A percentile compares a stretch with the other conserved stretches of the same genome.
These are phyloP conservation scores for Seminavis robusta DNA, from an alignment of 108 stramenopile genomes.

Conservation along the genomic window DNA sequence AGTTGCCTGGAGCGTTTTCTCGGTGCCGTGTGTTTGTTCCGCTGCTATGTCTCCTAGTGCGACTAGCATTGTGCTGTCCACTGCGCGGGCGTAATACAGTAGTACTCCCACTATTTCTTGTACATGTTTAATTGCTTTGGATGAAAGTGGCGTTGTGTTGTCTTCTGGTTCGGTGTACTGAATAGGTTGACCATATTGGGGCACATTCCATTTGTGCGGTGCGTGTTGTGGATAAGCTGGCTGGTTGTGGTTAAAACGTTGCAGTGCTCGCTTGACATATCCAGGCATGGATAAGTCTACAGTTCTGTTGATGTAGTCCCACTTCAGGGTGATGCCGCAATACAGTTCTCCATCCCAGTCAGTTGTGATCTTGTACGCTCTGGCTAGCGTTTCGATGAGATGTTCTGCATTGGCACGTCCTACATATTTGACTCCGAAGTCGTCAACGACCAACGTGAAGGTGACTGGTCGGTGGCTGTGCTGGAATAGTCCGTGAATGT, in stretches of 20 bases:
- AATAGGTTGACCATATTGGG: conserved; percentile 32
- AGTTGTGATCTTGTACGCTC: conserved; percentile 11
- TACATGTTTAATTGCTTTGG: conserved; percentile 13
- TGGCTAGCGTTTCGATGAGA: conserved; percentile 23
- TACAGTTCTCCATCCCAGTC: conserved; percentile 26
- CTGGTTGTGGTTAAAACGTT: conserved; percentile 18
- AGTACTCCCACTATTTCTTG: conserved; percentile 38
- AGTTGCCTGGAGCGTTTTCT: conserved; percentile 9
- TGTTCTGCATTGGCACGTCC: conserved; percentile 29
- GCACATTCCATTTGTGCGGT: conserved; percentile 24
- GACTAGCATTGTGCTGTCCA: conserved; percentile 35
- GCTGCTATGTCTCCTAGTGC: conserved; percentile 20
- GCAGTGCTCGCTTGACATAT: conserved; percentile 31
- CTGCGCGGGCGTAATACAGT: conserved; percentile 34
- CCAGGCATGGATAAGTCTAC: conserved; percentile 41
- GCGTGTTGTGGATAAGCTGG: conserved; percentile 32
- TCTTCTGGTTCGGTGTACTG: conserved; percentile 25
- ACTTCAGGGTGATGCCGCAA: conserved; percentile 30
- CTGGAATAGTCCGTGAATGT: conserved; percentile 40
- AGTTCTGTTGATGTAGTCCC: conserved; percentile 34
- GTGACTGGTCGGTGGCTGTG: conserved; percentile 23
- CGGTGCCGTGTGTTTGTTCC: conserved; percentile 24
- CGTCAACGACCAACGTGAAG: conserved; percentile 54
- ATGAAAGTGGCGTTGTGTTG: conserved; percentile 4
- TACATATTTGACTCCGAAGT: conserved; percentile 45